Evolutionary conservation across 2,329 filamentous ascomycete species (phyloP), one percentile per base, ranked within the genome.

Genomic region (Cryphonectria parasitica): DNA sequence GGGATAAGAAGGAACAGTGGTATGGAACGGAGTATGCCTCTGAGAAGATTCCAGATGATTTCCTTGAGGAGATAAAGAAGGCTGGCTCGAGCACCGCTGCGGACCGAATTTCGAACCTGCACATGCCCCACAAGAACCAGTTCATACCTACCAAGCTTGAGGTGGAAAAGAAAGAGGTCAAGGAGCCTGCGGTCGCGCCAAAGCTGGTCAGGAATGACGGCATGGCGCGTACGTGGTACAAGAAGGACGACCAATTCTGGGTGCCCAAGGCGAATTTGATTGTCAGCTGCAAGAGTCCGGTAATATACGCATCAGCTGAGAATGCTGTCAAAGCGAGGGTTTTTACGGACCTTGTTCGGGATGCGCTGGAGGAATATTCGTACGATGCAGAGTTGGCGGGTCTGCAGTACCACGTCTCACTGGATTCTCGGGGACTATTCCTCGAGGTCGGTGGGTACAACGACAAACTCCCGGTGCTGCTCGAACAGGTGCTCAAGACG

Each of bases 241-340:
- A 99, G 85, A 98, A 98, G 82, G 96, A 99, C 77, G 96, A 99
- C 76, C 94, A 91, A 0, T 99, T 98, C 81, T 98, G 95, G 95
- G 96, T 98, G 13, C 96, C 96, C 11, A 97, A 97, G 80, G 96
- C 93, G 3, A 96, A 94, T 71, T 84, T 98, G 25, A 88, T 94
- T 74, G 89, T 97, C 74, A 93, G 91, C 75, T 86, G 97, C 74
- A 89, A 91, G 75, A 97, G 91, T 71, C 92, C 94, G 0, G 82
- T 97, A 62, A 90, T 92, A n/a, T 90, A 90, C 78, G 88, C 92
- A 1, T 94, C 92, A 5, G 92, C 94, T 1, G 90, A 92, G 69
- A 95, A 92, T 73, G 86, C 89, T 43, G 90, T 97, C 72, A 94
- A 96, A 77, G 88, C 92, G 2, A 90, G 89, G 70, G 81, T 99